A percentile compares a stretch with the other conserved stretches of the same genome.
Conservation (phyloP, 1,139 yeast species). For the Yamadazyma taylorii region DNA sequence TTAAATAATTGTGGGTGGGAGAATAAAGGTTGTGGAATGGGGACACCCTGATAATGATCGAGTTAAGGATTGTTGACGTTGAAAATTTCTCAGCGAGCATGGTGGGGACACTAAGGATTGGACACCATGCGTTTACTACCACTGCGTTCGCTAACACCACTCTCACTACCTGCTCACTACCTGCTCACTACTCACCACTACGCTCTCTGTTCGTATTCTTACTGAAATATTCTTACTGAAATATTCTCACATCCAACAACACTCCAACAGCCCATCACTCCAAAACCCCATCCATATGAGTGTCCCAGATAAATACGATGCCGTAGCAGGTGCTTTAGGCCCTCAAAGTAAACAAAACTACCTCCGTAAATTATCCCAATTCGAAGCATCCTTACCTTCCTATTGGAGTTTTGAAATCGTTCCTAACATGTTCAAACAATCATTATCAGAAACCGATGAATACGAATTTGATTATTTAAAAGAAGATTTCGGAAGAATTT, state of each 20-base stretch:
- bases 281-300: slow-evolving; percentile 14
- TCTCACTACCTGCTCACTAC: too few species aligned
- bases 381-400: slow-evolving; percentile 9
- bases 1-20: slow-evolving; percentile 3
- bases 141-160: too few species aligned
- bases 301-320: slow-evolving; percentile 20
- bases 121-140: too few species aligned
- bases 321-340: slow-evolving; percentile 14
- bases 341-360: slow-evolving; percentile 18
- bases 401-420: slow-evolving; percentile 42
- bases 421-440: slow-evolving; percentile 40
- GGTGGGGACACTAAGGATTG: background rate
- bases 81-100: slow-evolving; percentile 2
- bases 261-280: too few species aligned
- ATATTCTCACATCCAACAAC: too few species aligned
- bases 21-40: too few species aligned
- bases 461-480: slow-evolving; percentile 36
- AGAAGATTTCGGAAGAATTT: slow-evolving; percentile 39
- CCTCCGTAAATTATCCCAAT: slow-evolving; percentile 13
- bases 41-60: slow-evolving; percentile 1
- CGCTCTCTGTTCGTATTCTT: too few species aligned
- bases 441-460: slow-evolving; percentile 37
- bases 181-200: too few species aligned
- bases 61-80: slow-evolving; percentile 12
- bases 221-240: too few species aligned